Base-by-base conservation (phyloP, 108 stramenopile species). In the Discostella stelligeroides region DNA sequence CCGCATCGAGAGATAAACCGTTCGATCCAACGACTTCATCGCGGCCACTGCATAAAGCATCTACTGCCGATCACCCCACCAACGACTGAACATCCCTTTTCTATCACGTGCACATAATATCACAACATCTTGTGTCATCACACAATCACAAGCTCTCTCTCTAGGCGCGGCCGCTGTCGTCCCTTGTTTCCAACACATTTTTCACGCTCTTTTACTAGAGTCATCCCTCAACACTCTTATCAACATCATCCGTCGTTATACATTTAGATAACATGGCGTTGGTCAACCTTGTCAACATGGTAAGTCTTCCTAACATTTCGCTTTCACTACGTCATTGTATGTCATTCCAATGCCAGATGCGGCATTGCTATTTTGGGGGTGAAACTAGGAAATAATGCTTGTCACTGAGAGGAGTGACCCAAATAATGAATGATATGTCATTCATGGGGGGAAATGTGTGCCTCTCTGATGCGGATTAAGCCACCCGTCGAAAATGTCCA, bases 281-380 rank as follows among this genome's bases (percentile, higher is more conserved):
- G 47, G 92, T 90, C 42, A 92, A 88, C 58, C 85, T 92, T 25
- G 83, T 87, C 56, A 86, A 92, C 50, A 88, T 92, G 92, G 91
- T 92, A 81, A 58, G 91, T 82, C 18, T 24, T 14, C 11, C 68
- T 53, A 37, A 18, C 9, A 10, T 9, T n/a, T n/a, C n/a, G n/a
- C n/a, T n/a, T n/a, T n/a, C n/a, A 11, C 27, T 3, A 4, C 53
- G 18, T 10, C 20, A 9, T 2, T 39, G 17, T 34, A 18, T 20
- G 39, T 5, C 34, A 34, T n/a, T 30, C 55, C 55, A 56, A 56
- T 56, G 34, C 55, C 34, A 30, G 14, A 28, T 28, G 48, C 48
- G 48, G 48, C 46, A 15, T 18, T 18, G 46, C n/a, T n/a, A n/a
- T n/a, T 3, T 47, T 18, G 46, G 2, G 3, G 17, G 46, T 8